Evolutionary conservation across 768 basidiomycete genomes (phyloP).

Genomic region (Phaffia tasmanica): DNA sequence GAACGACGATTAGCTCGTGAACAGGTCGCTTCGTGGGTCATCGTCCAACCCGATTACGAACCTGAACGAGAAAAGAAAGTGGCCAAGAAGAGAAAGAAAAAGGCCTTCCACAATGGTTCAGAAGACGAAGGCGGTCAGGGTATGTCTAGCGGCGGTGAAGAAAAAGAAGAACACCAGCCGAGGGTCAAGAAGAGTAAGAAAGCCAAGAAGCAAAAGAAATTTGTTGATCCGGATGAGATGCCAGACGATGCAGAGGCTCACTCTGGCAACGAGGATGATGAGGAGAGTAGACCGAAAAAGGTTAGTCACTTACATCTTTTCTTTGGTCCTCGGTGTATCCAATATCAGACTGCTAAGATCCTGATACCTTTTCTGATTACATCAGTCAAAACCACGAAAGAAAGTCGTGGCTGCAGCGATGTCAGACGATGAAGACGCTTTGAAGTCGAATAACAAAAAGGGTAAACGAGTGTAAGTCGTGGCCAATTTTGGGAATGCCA

Average conservation of each 20-base stretch:
- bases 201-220: conserved; percentile 21
- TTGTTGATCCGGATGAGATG: conserved; percentile 19
- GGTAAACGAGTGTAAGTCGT: conserved; percentile 9
- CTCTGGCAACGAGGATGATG: conserved; percentile 1
- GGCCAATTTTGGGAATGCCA: no score
- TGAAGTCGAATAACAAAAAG: conserved; percentile 4
- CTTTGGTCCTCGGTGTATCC: not conserved
- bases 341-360: not conserved
- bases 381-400: conserved; percentile 11
- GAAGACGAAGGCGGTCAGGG: conserved; percentile 45
- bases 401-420: not conserved
- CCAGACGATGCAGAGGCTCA: conserved; percentile 11
- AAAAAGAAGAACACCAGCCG: conserved; percentile 2
- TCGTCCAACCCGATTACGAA: conserved; percentile 51
- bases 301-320: not conserved
- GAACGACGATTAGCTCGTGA: conserved; percentile 51
- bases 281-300: conserved; percentile 5
- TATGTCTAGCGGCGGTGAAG: conserved; percentile 42
- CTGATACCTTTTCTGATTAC: not conserved
- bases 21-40: conserved; percentile 33
- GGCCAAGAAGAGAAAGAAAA: conserved; percentile 52
- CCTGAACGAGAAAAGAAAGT: conserved; percentile 59
- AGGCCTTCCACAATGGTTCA: conserved; percentile 37
- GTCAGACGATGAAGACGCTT: conserved; percentile 3
- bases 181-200: conserved; percentile 37